These are phyloP conservation scores for Chiua sp. DNA, from an alignment of 1,284 basidiomycete species.

Conservation along the genomic window DNA sequence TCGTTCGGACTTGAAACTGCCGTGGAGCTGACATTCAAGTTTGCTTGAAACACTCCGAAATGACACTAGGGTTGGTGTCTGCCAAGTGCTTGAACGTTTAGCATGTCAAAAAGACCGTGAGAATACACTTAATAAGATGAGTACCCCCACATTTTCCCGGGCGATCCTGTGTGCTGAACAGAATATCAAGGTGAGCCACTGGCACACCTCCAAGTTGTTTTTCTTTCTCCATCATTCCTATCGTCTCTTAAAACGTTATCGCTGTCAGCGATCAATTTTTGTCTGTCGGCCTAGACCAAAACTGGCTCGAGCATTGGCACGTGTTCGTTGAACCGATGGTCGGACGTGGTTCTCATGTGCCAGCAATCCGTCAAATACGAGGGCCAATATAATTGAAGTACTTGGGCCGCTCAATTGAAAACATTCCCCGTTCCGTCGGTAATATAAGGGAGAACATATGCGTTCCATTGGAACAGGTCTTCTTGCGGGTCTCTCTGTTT, in stretches of 20 bases:
- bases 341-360: background rate
- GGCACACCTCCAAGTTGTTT: too few relatives aligned
- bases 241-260: background rate
- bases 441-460: background rate
- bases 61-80: too few relatives aligned
- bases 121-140: background rate
- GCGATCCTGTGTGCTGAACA: too few relatives aligned
- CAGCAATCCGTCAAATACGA: too few relatives aligned
- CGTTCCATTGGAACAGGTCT: background rate
- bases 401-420: background rate
- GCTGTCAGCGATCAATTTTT: too few relatives aligned
- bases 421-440: too few relatives aligned
- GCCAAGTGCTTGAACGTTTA: background rate
- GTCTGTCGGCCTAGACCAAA: background rate
- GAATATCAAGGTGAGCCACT: too few relatives aligned
- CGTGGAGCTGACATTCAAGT: background rate
- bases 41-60: background rate
- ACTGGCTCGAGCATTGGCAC: background rate
- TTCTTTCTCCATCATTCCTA: background rate
- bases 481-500: too few relatives aligned
- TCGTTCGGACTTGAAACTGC: background rate
- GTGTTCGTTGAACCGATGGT: background rate
- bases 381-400: too few relatives aligned
- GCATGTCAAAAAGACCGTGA: background rate
- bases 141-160: too few relatives aligned